phyloP scores from a whole-genome alignment of 2,329 filamentous ascomycete species.

The Pestalotiopsis sp. region DNA sequence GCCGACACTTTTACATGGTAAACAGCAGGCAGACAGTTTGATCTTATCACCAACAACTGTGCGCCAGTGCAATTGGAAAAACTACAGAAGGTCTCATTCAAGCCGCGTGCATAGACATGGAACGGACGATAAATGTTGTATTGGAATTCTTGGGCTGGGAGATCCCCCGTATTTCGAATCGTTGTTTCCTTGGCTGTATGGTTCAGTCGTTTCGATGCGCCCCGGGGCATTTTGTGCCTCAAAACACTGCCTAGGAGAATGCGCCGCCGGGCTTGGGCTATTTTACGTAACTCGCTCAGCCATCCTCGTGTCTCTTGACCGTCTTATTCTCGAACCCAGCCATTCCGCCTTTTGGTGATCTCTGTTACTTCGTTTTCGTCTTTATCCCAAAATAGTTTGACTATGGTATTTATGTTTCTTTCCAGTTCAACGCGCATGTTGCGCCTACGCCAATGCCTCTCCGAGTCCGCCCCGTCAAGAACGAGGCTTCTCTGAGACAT shows the following conservation, averaged over 20 bases:
- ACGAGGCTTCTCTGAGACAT: slow-evolving; percentile 2
- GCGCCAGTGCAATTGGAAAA: no score
- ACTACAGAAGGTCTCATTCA: background rate
- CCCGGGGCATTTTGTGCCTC: background rate
- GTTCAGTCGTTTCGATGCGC: background rate
- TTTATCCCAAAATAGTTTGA: background rate
- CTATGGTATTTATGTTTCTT: background rate
- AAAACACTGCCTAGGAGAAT: background rate
- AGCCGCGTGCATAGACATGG: background rate
- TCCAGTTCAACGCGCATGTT: background rate
- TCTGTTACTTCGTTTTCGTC: background rate
- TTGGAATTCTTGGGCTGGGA: background rate
- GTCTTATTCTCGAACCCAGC: background rate
- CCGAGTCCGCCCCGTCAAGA: background rate
- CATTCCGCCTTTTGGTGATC: background rate
- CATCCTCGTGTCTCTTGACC: background rate
- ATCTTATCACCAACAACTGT: no score
- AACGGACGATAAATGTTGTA: background rate
- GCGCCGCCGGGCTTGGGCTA: background rate
- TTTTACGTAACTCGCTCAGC: background rate
- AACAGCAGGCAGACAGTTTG: no score
- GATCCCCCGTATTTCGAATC: background rate
- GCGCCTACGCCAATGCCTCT: background rate
- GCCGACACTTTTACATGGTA: background rate
- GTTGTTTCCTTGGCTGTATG: background rate